These are phyloP conservation scores for Nelumbo lutea DNA, from an alignment of 164 flowering plant species.

Conservation along the genomic window DNA sequence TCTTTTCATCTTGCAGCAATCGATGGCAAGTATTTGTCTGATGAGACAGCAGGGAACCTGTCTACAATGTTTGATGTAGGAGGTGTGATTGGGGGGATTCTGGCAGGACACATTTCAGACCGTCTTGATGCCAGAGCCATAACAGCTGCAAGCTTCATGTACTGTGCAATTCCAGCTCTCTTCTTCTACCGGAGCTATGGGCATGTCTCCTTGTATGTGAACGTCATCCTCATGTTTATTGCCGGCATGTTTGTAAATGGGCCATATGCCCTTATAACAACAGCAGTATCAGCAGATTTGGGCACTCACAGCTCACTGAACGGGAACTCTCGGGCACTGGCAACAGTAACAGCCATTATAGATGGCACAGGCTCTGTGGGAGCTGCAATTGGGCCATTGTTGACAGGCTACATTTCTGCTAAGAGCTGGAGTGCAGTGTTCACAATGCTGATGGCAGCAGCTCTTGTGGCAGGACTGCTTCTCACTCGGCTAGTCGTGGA, in stretches of 20 bases:
- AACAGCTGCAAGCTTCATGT: conserved; percentile 80
- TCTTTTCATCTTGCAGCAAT: conserved; percentile 44
- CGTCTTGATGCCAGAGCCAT: conserved; percentile 70
- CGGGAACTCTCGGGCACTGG: conserved; percentile 69
- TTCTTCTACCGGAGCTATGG: conserved; percentile 66
- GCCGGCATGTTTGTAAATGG: conserved; percentile 76
- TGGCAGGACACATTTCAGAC: conserved; percentile 82
- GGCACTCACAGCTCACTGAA: conserved; percentile 68
- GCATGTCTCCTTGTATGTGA: conserved; percentile 38
- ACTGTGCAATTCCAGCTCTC: conserved; percentile 73
- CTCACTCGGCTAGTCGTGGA: conserved; percentile 55
- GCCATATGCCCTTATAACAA: conserved; percentile 83
- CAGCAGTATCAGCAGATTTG: conserved; percentile 80
- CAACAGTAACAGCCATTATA: conserved; percentile 83
- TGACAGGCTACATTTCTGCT: conserved; percentile 66
- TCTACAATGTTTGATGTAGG: conserved; percentile 83
- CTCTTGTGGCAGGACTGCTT: conserved; percentile 61
- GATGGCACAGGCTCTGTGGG: conserved; percentile 87
- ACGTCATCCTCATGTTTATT: conserved; percentile 57
- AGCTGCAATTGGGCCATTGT: conserved; percentile 72
- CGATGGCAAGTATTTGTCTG: conserved; percentile 59
- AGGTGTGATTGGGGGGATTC: conserved; percentile 74
- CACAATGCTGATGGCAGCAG: conserved; percentile 66
- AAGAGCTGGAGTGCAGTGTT: conserved; percentile 69
- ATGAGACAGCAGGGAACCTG: conserved; percentile 55